Conservation (phyloP, 2,329 filamentous ascomycete species). For the Colletotrichum viniferum region DNA sequence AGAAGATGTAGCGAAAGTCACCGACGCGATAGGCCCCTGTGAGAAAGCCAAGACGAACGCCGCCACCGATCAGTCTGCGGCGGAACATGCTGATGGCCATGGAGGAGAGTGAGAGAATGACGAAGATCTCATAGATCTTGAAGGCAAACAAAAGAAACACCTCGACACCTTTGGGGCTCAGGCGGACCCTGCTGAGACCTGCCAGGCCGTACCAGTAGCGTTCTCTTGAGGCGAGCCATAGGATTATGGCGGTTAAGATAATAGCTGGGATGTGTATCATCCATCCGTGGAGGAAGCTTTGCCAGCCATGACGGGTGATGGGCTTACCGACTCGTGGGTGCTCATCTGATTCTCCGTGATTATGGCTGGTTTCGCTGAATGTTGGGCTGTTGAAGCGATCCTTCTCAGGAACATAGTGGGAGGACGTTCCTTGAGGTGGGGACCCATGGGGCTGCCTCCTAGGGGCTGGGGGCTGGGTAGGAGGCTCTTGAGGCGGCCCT, state of each 20-base stretch:
- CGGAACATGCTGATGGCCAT: not conserved
- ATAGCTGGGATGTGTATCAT: not conserved
- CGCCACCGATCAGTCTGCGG: not conserved
- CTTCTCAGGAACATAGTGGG: not conserved
- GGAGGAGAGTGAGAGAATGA: not conserved
- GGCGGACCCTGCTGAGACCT: not conserved
- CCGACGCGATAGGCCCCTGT: not conserved
- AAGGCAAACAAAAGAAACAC: not conserved
- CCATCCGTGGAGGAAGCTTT: not conserved
- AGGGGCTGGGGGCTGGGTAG: not conserved
- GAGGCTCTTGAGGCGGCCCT: not conserved
- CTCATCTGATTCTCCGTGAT: not conserved
- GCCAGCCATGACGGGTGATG: not conserved
- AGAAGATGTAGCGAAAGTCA: not conserved
- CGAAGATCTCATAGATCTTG: not conserved
- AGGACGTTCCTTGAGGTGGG: not conserved
- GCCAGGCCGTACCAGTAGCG: not conserved
- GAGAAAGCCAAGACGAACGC: not conserved
- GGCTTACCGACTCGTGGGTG: not conserved
- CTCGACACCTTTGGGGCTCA: not conserved
- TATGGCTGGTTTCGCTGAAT: not conserved
- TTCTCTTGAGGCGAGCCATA: not conserved
- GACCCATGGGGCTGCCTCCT: not conserved
- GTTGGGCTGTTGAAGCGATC: not conserved
- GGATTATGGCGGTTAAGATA: not conserved